phyloP scores from a whole-genome alignment of 2,329 filamentous ascomycete genomes.

The Hysterium pulicare region DNA sequence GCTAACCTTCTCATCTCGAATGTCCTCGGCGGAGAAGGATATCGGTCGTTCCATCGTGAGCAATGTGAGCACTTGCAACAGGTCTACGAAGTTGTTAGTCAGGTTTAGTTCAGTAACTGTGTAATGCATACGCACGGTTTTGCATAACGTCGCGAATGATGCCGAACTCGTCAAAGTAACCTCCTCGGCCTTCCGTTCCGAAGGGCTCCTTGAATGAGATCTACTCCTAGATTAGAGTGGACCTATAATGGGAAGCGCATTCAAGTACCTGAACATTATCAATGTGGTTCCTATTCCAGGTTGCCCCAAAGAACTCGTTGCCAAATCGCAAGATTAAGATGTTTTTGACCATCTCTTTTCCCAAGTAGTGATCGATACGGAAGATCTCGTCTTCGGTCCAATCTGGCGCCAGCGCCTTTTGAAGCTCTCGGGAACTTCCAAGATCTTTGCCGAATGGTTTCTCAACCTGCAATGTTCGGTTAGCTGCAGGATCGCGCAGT shows the following conservation, averaged over 20 bases:
- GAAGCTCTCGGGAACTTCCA: conserved; percentile 86
- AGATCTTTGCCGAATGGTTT: conserved; percentile 99
- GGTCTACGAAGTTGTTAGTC: conserved; percentile 48
- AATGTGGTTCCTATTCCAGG: conserved; percentile 99
- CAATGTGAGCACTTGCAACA: conserved; percentile 92
- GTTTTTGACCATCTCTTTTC: conserved; percentile 99
- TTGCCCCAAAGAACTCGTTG: conserved; percentile 97
- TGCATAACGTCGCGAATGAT: conserved; percentile 99
- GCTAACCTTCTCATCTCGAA: conserved; percentile 86
- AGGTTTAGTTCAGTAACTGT: conserved; percentile 8
- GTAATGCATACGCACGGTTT: conserved; percentile 61
- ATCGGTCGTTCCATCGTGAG: conserved; percentile 98
- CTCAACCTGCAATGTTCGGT: conserved; percentile 66
- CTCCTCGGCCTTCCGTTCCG: conserved; percentile 93
- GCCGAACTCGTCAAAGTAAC: conserved; percentile 99
- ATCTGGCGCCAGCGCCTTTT: conserved; percentile 91
- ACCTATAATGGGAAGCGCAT: neutral
- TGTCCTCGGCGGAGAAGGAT: conserved; percentile 96
- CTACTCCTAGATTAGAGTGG: conserved; percentile 33
- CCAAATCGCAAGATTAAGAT: conserved; percentile 96
- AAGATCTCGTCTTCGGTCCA: conserved; percentile 99
- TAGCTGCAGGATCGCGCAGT: conserved; percentile 12
- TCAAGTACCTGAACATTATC: conserved; percentile 84
- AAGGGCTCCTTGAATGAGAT: conserved; percentile 99
- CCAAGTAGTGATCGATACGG: conserved; percentile 98